Evolutionary conservation across 495 filamentous ascomycete species (phyloP), one percentile per base, ranked within the genome.

Genomic region (Articulospora tetracladia): DNA sequence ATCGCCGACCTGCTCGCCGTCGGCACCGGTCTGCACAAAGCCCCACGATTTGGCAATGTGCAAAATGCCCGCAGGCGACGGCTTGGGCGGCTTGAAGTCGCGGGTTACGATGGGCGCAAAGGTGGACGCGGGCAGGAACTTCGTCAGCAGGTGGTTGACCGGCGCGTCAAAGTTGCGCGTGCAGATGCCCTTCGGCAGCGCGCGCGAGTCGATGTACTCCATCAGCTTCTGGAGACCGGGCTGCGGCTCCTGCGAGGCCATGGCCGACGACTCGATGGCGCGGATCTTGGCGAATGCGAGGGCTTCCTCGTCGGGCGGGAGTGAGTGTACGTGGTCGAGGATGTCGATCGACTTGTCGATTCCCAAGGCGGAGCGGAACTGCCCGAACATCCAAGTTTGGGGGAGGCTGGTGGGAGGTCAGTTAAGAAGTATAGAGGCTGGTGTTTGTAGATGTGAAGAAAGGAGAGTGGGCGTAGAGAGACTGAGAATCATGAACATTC

Each of bases 301-400:
- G 3, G 28, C 59, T 51, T 61, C 19, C 46, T 61, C 54, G 10
- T 22, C 32, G 1, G 75, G 77, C 0, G 91, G 86, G 6, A 96
- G 88, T 1, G 76, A 70, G 73, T 88, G 86, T 71, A 96, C 85
- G 75, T 97, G 89, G 60, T 91, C 86, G 57, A 98, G 86, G 73
- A 98, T 97, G 74, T 98, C 93, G 62, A 76, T 71, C 32, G 74
- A 64, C 67, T 85, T 86, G 60, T 83, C 69, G 63, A 97, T 96
- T 51, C 74, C 75, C n/a, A 81, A 70, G 25, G 70, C 78, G 23
- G 75, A 74, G 77, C 92, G 87, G 91, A 97, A 96, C 63, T 90
- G 76, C 1, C 69, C 63, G 79, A 97, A 97, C 94, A 98, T 97
- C 79, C 95, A 91, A 65, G 87, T 92, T 77, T 97, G 94, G 0